Evolutionary conservation across 2,329 filamentous ascomycete genomes (phyloP), one percentile per base, ranked within the genome.

Genomic region (Aureobasidium sp.): DNA sequence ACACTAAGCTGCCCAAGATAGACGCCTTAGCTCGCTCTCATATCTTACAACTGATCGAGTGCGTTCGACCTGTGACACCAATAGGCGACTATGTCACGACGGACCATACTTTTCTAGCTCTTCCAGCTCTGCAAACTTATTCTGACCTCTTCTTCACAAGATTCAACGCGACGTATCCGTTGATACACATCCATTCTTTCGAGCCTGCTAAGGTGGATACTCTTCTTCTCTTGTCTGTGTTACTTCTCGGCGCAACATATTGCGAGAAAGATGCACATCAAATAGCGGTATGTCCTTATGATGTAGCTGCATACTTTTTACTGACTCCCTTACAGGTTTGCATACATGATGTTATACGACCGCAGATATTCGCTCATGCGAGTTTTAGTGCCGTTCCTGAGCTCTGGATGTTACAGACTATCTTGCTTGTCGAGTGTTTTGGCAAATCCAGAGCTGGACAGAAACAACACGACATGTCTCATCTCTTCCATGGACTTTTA

Each of bases 231-330:
- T 72, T 81, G 0, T 79, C 84, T 0, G 76, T 86, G 0, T 65
- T 87, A 2, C 74, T 84, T 2, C 77, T 87, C n/a, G 84, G 84
- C 0, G 84, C 84, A 0, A 86, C 84, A 0, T 87, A 86, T 66
- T 78, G 79, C 12, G 80, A 78, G 57, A 84, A 84, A 60, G 81
- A 82, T 43, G 78, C 82, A 0, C 84, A 87, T 65, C 79, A 84
- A 56, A 72, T 86, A 2, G 83, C 84, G 7, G 82, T 75, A 69
- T 66, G 71, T 48, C 10, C 39, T 10, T 24, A 3, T 26, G 7
- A 36, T n/a, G 15, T 12, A 5, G 13, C 8, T 20, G n/a, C 10
- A 20, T 39, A 34, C 8, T 9, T 5, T 6, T 17, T 15, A 34
- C 65, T 66, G 36, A 68, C 62, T 17, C 2, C 44, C 17, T 9